phyloP scores from a whole-genome alignment of 306 rosid genomes.

The Purshia tridentata region DNA sequence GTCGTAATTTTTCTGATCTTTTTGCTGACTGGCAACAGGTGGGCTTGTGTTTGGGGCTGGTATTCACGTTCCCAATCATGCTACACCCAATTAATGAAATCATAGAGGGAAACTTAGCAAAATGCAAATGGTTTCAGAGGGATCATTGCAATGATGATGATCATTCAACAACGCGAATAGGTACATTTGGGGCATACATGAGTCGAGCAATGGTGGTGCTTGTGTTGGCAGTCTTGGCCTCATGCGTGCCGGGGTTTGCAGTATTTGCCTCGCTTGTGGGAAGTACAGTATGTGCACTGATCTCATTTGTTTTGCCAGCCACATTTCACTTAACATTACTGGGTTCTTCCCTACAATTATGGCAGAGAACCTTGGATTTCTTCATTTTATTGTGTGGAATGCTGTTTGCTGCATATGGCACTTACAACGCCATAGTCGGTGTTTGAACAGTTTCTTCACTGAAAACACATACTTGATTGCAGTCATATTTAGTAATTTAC shows the following conservation, averaged over 20 bases:
- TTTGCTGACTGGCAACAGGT: conserved; percentile 39
- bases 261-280: conserved; percentile 79
- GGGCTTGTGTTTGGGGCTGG: conserved; percentile 77
- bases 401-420: conserved; percentile 81
- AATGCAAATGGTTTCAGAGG: conserved; percentile 27
- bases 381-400: conserved; percentile 57
- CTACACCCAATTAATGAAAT: conserved; percentile 82
- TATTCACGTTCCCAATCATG: conserved; percentile 89
- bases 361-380: conserved; percentile 61
- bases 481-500: background rate
- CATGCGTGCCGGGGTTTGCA: conserved; percentile 69
- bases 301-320: conserved; percentile 88
- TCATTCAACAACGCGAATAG: conserved; percentile 26
- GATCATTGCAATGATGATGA: conserved; percentile 9
- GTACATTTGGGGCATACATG: conserved; percentile 33
- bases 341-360: conserved; percentile 57
- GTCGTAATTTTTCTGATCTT: background rate
- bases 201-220: conserved; percentile 70
- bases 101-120: conserved; percentile 52
- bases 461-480: background rate
- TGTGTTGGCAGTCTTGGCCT: conserved; percentile 56
- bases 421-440: conserved; percentile 58
- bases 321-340: conserved; percentile 63
- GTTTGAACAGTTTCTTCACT: conserved; percentile 35
- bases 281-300: conserved; percentile 74